Evolutionary conservation across 2,329 filamentous ascomycete species (phyloP).

Genomic region (Ustulina deusta): DNA sequence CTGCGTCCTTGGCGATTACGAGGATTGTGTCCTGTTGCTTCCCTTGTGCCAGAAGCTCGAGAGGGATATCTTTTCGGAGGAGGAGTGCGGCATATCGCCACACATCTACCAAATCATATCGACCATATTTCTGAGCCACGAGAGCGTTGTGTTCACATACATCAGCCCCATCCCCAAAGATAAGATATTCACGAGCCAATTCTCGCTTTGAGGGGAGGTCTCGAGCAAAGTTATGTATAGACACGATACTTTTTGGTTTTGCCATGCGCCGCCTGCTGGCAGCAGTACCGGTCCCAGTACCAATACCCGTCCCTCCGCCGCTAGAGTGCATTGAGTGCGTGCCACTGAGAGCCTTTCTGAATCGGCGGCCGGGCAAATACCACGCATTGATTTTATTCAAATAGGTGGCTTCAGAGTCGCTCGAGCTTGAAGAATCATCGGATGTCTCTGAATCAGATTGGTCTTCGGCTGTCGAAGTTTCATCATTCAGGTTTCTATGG

Average conservation of each 20-base stretch:
- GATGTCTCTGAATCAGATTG: constrained; percentile 64
- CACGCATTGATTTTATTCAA: constrained; percentile 69
- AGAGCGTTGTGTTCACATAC: constrained; percentile 87
- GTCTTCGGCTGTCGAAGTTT: constrained; percentile 64
- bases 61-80: constrained; percentile 79
- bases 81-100: constrained; percentile 87
- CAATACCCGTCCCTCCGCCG: constrained; percentile 69
- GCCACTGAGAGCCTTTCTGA: constrained; percentile 68
- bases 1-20: constrained; percentile 74
- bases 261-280: constrained; percentile 62
- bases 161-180: constrained; percentile 84
- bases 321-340: constrained; percentile 70
- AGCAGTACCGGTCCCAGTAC: constrained; percentile 67
- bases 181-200: constrained; percentile 82
- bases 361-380: constrained; percentile 65
- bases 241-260: constrained; percentile 75
- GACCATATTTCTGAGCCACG: constrained; percentile 78
- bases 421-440: constrained; percentile 64
- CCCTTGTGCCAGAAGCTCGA: constrained; percentile 70
- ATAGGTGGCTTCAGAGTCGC: constrained; percentile 73
- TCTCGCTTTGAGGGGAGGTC: constrained; percentile 82
- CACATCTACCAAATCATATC: constrained; percentile 78
- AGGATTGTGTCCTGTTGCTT: constrained; percentile 71
- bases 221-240: constrained; percentile 76
- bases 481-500: constrained; percentile 61